Evolutionary conservation across 2,329 filamentous ascomycete genomes (phyloP), one percentile per base, ranked within the genome.

Genomic region (Nothophaeocryptopus gaeumannii): DNA sequence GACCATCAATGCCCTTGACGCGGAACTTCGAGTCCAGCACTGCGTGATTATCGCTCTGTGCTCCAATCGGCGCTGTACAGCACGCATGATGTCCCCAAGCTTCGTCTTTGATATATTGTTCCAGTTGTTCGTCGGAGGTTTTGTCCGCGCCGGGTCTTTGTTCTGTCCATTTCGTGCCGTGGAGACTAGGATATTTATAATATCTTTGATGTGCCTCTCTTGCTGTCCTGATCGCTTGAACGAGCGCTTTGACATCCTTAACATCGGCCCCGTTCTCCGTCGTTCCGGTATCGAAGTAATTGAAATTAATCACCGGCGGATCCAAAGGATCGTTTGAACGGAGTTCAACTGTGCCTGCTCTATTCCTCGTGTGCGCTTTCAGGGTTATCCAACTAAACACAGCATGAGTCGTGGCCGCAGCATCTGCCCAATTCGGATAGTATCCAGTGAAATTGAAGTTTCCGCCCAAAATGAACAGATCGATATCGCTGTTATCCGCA

Each of bases 321-420:
- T 87, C 84, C 1, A 80, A 78, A 0, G 85, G 84, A 61, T 88
- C 78, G 0, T 77, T 69, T 0, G 80, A 83, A 10, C 71, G 72
- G 2, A 89, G 77, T 2, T 67, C 75, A 2, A 89, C 84, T 1
- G 75, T 78, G 5, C 86, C 86, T 5, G 65, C 73, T 65, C 66
- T 67, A 64, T 88, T 86, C 42, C 80, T 77, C 0, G 83, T 78
- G 58, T 85, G 82, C 0, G 79, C 77, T 84, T 85, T 84, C 45
- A 88, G 72, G 1, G 78, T 74, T 7, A 68, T 70, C 75, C 75
- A 78, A 13, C 69, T 67, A 67, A 70, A 77, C 54, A 74, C 70
- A n/a, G 70, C 71, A 2, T 70, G 70, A 36, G 69, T 74, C 0
- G 67, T 64, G 1, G 75, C 68, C 2, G 73, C 70, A 55, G 75